Evolutionary conservation across 371 early-diverging fungal genomes (phyloP), one percentile per base, ranked within the genome.

Genomic region (Ecytonucleospora hepatopenaei): DNA sequence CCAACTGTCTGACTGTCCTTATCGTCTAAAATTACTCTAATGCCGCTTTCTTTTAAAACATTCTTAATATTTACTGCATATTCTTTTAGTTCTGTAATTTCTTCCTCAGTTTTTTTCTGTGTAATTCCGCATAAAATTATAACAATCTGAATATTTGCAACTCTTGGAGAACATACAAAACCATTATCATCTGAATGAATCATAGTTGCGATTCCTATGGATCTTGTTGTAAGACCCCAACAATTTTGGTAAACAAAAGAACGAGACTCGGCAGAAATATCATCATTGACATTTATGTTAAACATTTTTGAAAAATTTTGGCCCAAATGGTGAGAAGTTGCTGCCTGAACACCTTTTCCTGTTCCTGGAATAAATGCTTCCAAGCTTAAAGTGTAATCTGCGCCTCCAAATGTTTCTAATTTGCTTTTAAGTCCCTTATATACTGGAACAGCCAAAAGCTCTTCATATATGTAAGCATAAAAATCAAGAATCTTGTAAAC

Each of bases 261-360:
- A 53, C 60, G 17, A 2, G 21, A 48, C 8, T 65, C 70, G 27
- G 62, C 63, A 4, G 24, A 17, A 0, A 35, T 64, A 40, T 84
- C 84, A 49, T 83, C 83, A 40, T 88, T 87, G 26, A 90, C 83
- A 26, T 83, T 78, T 53, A 94, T 87, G 62, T 88, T 82, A 78
- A 96, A 97, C 96, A 98, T 97, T 81, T 92, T 94, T 55, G 90
- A 85, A 79, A 98, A 98, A 86, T 95, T 98, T 83, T 93, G 92
- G 19, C 99, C 99, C 67, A 98, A 84, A 74, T 89, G 91, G 83
- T 98, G 99, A 59, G 93, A 92, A 5, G 99, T 98, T 58, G 91
- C 97, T 57, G 92, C 97, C 82, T 99, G 99, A 71, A 99, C 91
- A 62, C 90, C 97, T 76, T 94, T 91, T 32, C 99, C 99, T 0